A percentile compares a stretch with the other conserved stretches of the same genome.
These are phyloP conservation scores for Tilletia indica DNA, from an alignment of 1,284 basidiomycete species.

Conservation along the genomic window DNA sequence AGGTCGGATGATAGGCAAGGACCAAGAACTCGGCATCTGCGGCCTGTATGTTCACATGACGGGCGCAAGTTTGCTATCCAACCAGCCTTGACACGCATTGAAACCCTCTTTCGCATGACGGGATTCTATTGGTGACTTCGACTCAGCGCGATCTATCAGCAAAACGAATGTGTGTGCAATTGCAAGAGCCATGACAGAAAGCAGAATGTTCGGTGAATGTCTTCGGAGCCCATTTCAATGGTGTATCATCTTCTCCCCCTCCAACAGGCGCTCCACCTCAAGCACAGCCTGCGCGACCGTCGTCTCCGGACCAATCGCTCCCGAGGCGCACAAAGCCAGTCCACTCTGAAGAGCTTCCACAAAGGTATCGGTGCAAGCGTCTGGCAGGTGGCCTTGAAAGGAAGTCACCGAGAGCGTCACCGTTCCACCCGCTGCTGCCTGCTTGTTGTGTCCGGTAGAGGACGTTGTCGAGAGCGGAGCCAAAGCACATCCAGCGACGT, in stretches of 20 bases:
- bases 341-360: not conserved
- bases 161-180: no score
- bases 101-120: no score
- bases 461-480: not conserved
- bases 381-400: not conserved
- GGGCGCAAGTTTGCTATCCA: no score
- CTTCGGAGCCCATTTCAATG: no score
- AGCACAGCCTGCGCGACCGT: not conserved
- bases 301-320: not conserved
- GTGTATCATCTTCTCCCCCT: not conserved
- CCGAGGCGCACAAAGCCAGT: not conserved
- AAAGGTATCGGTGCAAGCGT: not conserved
- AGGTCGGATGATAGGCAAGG: no score
- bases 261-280: not conserved
- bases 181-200: no score
- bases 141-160: no score
- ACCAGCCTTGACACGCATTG: no score
- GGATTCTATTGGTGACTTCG: no score
- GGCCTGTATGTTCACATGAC: no score
- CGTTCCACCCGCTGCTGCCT: not conserved
- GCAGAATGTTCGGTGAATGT: no score
- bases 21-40: no score
- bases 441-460: not conserved
- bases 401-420: not conserved
- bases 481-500: constrained; percentile 3